phyloP scores from a whole-genome alignment of 208 protist genomes.

The Acanthamoeba castellanii region DNA sequence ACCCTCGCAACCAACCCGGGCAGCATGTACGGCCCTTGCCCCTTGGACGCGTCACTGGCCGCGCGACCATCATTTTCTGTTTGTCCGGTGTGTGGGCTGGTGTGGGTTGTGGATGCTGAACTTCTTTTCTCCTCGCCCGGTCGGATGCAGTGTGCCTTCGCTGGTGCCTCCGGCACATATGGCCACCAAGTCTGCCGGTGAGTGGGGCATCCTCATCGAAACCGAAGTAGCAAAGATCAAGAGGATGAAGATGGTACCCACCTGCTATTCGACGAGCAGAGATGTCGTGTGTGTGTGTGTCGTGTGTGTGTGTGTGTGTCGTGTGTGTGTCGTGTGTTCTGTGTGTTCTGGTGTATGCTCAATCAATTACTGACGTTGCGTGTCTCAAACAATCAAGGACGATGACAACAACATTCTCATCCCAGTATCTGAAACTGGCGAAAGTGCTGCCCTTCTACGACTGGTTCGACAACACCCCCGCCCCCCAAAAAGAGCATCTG shows the following conservation, averaged over 20 bases:
- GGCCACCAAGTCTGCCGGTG: not conserved
- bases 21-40: not conserved
- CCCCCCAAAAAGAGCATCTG: no score
- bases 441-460: slow-evolving; percentile 7
- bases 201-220: slow-evolving; percentile 21
- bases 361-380: not conserved
- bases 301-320: not conserved
- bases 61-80: not conserved
- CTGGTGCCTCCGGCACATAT: not conserved
- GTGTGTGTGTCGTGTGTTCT: not conserved
- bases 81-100: no score
- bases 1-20: not conserved
- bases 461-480: not conserved
- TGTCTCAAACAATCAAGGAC: not conserved
- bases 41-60: not conserved
- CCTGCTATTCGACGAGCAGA: not conserved
- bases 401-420: not conserved
- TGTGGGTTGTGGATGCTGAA: not conserved
- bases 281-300: not conserved
- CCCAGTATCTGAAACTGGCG: not conserved
- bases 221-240: not conserved
- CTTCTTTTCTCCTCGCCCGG: not conserved
- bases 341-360: no score
- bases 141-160: not conserved
- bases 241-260: not conserved